A percentile compares a stretch with the other conserved stretches of the same genome.
phyloP scores from a whole-genome alignment of 257 asterid species.

The Nicotiana tomentosiformis region DNA sequence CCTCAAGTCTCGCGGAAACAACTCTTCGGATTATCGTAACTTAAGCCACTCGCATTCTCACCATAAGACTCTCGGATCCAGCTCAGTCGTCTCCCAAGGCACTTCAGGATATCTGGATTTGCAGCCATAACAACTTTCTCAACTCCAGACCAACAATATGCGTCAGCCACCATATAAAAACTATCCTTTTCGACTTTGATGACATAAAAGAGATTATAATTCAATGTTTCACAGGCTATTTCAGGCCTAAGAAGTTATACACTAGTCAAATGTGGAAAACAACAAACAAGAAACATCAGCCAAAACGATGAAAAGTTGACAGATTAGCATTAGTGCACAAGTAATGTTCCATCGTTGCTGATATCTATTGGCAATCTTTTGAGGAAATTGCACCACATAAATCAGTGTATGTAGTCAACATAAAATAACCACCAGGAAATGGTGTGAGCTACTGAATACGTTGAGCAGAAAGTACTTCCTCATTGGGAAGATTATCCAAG shows the following conservation, averaged over 20 bases:
- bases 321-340: background rate
- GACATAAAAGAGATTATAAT: background rate
- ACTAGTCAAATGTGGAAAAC: conserved; percentile 1
- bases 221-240: background rate
- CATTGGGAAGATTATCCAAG: background rate
- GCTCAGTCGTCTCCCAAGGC: too few relatives aligned
- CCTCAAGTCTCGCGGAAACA: too few relatives aligned
- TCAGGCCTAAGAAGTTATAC: background rate
- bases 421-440: background rate
- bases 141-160: background rate
- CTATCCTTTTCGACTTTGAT: background rate
- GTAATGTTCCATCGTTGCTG: background rate
- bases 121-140: background rate
- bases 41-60: too few relatives aligned
- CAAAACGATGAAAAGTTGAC: background rate
- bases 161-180: background rate
- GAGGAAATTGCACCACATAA: background rate
- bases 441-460: background rate
- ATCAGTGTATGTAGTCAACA: background rate
- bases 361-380: background rate
- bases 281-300: background rate
- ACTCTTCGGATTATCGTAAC: too few relatives aligned
- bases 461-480: background rate
- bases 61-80: background rate
- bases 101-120: too few relatives aligned